Percentiles rank a stretch among this genome's conserved stretches.
Evolutionary conservation across 257 asterid genomes (phyloP).

Genomic region (Asclepias syriaca): DNA sequence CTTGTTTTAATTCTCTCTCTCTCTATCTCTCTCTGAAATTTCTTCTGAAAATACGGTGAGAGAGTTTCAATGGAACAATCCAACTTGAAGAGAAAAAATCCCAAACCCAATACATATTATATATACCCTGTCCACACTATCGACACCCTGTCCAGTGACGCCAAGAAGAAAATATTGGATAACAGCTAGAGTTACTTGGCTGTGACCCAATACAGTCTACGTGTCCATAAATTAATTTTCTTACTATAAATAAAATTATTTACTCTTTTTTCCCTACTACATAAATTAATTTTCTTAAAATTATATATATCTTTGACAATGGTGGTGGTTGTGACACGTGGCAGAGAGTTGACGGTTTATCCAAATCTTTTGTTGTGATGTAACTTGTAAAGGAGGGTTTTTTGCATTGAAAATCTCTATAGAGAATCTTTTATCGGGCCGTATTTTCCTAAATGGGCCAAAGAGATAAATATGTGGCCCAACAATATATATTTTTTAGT

Average conservation of each 20-base stretch:
- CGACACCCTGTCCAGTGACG: neutral
- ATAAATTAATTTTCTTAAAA: no score
- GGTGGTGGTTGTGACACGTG: conserved; percentile 14
- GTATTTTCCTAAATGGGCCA: neutral
- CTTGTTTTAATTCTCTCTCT: neutral
- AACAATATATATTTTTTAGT: neutral
- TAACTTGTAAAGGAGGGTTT: no score
- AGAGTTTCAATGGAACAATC: neutral
- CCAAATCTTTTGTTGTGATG: conserved; percentile 9
- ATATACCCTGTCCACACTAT: neutral
- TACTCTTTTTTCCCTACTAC: no score
- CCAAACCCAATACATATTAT: neutral
- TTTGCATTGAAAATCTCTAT: conserved; percentile 6
- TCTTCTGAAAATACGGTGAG: neutral
- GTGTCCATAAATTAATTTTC: no score
- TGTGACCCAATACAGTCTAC: neutral
- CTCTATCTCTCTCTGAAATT: neutral
- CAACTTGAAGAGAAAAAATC: neutral
- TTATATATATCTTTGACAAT: neutral
- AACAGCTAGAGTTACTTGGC: neutral
- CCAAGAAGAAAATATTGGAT: neutral
- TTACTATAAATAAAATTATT: no score
- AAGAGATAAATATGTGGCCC: neutral
- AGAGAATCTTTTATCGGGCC: neutral
- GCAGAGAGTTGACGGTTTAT: conserved; percentile 10